phyloP scores from a whole-genome alignment of 176 grass and related monocot species.

The Phoenix dactylifera region DNA sequence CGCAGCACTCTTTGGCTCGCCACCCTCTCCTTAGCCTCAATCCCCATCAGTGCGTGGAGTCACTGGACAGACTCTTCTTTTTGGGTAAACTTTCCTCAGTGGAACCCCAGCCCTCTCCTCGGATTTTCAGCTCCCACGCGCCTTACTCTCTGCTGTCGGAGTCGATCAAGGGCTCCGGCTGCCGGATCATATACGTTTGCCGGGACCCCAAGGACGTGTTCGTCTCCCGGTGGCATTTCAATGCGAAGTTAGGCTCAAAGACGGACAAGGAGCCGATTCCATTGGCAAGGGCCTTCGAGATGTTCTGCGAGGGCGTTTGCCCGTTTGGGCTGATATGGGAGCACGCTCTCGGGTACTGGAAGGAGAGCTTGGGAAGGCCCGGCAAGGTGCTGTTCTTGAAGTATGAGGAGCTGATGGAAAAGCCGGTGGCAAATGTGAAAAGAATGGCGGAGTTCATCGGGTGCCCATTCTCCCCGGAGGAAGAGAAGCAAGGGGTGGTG shows the following conservation, averaged over 20 bases:
- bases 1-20: not conserved
- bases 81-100: not conserved
- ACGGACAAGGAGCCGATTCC: too few relatives aligned
- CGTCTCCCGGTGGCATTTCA: too few relatives aligned
- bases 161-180: conserved; percentile 5
- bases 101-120: conserved; percentile 24
- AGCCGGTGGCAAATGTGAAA: conserved; percentile 6
- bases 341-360: too few relatives aligned
- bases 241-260: too few relatives aligned
- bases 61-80: conserved; percentile 15
- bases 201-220: too few relatives aligned
- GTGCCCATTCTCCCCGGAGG: conserved; percentile 11
- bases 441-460: conserved; percentile 30
- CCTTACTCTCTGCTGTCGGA: conserved; percentile 21
- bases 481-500: too few relatives aligned
- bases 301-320: too few relatives aligned
- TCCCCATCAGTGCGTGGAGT: conserved; percentile 30
- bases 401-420: conserved; percentile 34
- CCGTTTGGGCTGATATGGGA: too few relatives aligned
- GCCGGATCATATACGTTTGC: not conserved
- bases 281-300: too few relatives aligned
- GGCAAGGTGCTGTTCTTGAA: too few relatives aligned
- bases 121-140: conserved; percentile 28
- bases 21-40: conserved; percentile 35
- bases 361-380: too few relatives aligned